A percentile compares a stretch with the other conserved stretches of the same genome.
Evolutionary conservation across 106 monocot species (phyloP).

Genomic region (Cymbidium sinense): DNA sequence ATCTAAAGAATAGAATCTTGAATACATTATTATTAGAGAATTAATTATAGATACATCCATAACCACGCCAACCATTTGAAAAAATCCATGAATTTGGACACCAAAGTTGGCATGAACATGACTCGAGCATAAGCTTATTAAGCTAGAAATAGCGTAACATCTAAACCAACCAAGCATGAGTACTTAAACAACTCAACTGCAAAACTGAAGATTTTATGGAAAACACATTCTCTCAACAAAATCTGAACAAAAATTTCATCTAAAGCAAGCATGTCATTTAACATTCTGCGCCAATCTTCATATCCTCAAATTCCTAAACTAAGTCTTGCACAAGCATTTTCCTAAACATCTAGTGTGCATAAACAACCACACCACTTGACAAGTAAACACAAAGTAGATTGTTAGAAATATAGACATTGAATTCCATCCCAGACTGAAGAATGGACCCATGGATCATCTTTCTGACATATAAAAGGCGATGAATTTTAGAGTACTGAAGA

Average conservation of each 20-base stretch:
- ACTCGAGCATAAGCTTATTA: conserved; percentile 24
- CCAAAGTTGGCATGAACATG: conserved; percentile 3
- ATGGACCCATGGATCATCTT: conserved; percentile 19
- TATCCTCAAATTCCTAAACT: conserved; percentile 27
- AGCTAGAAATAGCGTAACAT: conserved; percentile 20
- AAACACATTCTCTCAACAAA: conserved; percentile 22
- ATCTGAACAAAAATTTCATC: conserved; percentile 32
- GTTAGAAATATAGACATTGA: conserved; percentile 19
- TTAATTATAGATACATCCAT: conserved; percentile 26
- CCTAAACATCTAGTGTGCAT: conserved; percentile 22
- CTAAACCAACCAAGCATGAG: not conserved
- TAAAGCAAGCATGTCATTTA: conserved; percentile 13
- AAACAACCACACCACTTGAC: not conserved
- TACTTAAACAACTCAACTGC: conserved; percentile 19
- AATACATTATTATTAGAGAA: conserved; percentile 35
- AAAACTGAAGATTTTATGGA: conserved; percentile 16
- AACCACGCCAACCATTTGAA: conserved; percentile 20
- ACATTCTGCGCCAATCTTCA: conserved; percentile 17
- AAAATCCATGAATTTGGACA: conserved; percentile 30
- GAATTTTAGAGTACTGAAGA: conserved; percentile 15
- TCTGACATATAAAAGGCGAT: not conserved
- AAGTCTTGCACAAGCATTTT: conserved; percentile 26
- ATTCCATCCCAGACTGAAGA: conserved; percentile 19
- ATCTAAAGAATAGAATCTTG: conserved; percentile 8
- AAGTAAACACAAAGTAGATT: conserved; percentile 22